Base-by-base conservation (phyloP, 1,284 basidiomycete species). In the Tilletia caries region DNA sequence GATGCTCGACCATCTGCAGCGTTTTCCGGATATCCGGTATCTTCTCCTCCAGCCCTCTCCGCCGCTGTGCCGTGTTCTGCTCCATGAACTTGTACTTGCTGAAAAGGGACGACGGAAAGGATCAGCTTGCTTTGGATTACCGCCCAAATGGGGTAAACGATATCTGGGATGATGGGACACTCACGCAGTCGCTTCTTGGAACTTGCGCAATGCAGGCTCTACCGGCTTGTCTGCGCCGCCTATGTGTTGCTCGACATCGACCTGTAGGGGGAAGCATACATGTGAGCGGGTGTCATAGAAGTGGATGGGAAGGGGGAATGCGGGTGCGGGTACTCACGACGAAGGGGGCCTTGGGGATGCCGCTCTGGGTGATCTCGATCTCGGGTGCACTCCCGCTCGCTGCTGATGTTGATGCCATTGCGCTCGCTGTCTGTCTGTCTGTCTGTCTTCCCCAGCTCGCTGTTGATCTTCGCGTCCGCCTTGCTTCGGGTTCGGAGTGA, bases 51-150 rank as follows among this genome's bases (percentile, higher is more conserved):
- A 98, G 86, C 1, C 90, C 90, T 69, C 88, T 87, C 66, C 91
- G 87, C 62, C 94, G 88, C 82, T 93, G 91, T 15, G 90, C 87
- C 64, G 95, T 87, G 81, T 90, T 95, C 43, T 89, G 86, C 79
- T 98, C 95, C 95, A 98, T 98, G 85, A 95, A 96, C 71, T 92
- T 91, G 86, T 98, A 98, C 87, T 98, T 98, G 73, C 94, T 97
- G 85, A 6, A 18, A 44, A 20, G 29, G 71, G 76, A 74, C 73
- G n/a, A n/a, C n/a, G n/a, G n/a, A n/a, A 73, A 48, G 25, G 20
- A 27, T 68, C 46, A 29, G 27, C 33, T 12, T 25, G 23, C 33
- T 18, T 25, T 27, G 37, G 13, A 33, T 2, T 33, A 29, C 43
- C 76, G 67, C 65, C 76, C 65, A 60, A 68, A 29, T 60, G 46